Evolutionary conservation across 148 eudicot genomes (phyloP).

Genomic region (Cornus florida): DNA sequence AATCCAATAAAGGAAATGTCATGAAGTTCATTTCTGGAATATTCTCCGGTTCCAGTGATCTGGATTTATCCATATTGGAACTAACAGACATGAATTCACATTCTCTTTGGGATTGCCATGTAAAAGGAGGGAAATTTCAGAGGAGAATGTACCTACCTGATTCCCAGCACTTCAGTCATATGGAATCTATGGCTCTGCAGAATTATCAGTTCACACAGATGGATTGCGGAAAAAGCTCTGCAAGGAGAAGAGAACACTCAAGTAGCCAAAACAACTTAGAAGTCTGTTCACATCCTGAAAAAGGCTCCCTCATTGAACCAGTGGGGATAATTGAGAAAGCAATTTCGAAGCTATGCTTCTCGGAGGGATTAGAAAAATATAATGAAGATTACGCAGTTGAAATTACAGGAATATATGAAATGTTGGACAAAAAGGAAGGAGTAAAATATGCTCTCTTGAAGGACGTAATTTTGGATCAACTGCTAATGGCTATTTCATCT

Average conservation of each 20-base stretch:
- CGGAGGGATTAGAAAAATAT: slow-evolving; percentile 23
- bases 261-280: slow-evolving; percentile 12
- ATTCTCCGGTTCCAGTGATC: slow-evolving; percentile 25
- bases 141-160: slow-evolving; percentile 6
- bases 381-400: slow-evolving; percentile 40
- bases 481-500: slow-evolving; percentile 44
- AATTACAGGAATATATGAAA: slow-evolving; percentile 41
- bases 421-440: slow-evolving; percentile 42
- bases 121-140: slow-evolving; percentile 4
- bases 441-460: slow-evolving; percentile 45
- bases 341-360: slow-evolving; percentile 50
- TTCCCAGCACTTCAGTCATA: neutral
- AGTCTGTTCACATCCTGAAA: slow-evolving; percentile 12
- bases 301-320: slow-evolving; percentile 25
- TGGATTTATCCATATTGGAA: slow-evolving; percentile 18
- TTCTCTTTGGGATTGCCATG: slow-evolving; percentile 9
- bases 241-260: slow-evolving; percentile 9
- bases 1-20: slow-evolving; percentile 10
- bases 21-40: slow-evolving; percentile 9
- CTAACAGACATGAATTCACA: slow-evolving; percentile 3
- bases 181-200: neutral
- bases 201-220: slow-evolving; percentile 9
- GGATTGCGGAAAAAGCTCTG: neutral
- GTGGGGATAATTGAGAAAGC: slow-evolving; percentile 34
- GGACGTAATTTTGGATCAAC: slow-evolving; percentile 50